Evolutionary conservation across 176 grass and related monocot genomes (phyloP).

Genomic region (Carex littledalei): DNA sequence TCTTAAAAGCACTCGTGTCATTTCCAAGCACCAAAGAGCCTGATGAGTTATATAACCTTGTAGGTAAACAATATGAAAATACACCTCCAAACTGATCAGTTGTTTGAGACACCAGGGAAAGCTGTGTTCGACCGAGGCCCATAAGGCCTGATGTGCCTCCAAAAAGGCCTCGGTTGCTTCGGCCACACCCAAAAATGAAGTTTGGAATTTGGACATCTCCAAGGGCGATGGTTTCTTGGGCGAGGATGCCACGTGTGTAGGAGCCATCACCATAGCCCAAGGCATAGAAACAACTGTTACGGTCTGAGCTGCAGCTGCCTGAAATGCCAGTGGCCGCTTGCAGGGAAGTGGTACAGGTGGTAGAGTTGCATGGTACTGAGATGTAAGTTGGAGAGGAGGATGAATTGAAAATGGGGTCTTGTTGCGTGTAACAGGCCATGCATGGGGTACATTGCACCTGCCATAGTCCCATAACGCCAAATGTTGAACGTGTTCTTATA

Average conservation of each 20-base stretch:
- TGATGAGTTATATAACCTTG: constrained; percentile 40
- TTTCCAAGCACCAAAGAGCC: constrained; percentile 63
- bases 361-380: constrained; percentile 61
- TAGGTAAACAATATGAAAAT: constrained; percentile 82
- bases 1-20: constrained; percentile 35
- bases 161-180: constrained; percentile 68
- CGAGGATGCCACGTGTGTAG: constrained; percentile 69
- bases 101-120: constrained; percentile 63
- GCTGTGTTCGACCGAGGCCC: constrained; percentile 65
- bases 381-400: constrained; percentile 56
- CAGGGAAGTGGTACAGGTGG: constrained; percentile 54
- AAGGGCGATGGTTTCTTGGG: constrained; percentile 57
- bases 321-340: constrained; percentile 60
- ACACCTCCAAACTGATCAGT: constrained; percentile 53
- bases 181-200: constrained; percentile 85
- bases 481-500: background rate
- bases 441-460: constrained; percentile 92
- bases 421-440: constrained; percentile 58
- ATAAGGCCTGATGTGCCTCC: constrained; percentile 69
- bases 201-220: constrained; percentile 39
- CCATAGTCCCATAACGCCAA: background rate
- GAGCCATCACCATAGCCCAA: constrained; percentile 85
- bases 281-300: constrained; percentile 51
- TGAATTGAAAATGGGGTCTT: constrained; percentile 74
- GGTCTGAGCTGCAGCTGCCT: constrained; percentile 35